Evolutionary conservation across 352 stramenopile genomes (phyloP), one percentile per base, ranked within the genome.

Genomic region (Phytophthora boehmeriae): DNA sequence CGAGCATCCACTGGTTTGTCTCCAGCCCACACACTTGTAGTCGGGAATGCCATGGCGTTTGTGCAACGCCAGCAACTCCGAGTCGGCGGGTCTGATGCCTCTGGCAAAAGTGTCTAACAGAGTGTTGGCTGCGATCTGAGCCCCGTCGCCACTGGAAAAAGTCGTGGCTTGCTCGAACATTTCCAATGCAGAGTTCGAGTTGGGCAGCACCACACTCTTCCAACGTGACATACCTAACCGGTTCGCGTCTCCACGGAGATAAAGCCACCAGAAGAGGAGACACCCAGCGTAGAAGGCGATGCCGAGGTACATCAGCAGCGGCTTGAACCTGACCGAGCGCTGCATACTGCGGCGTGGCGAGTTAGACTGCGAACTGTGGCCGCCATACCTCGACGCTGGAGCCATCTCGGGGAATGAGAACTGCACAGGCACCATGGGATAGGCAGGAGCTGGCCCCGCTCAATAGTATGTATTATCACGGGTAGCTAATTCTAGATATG

Each of bases 1-100:
- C 6, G 50, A 50, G 50, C 78, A 88, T 1, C 49, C 69, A 20
- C 58, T 54, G 0, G 78, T 88, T 36, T 82, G 71, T 51, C 71
- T 70, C 78, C 78, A 88, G 13, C 68, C 73, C 3, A 78, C 32
- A 42, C 78, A 88, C 47, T 74, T 66, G 30, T 63, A 62, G 43
- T 69, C 59, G 3, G 66, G 60, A 9, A 70, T 38, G 4, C 57
- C 19, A 17, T 66, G 50, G 1, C 49, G 47, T 6, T 45, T 50
- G 39, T 71, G 57, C 44, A 71, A 44, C 36, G 54, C 44, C 30
- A 71, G 20, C 23, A 71, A n/a, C 32, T 71, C 58, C 11, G 49
- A 57, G 8, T 53, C 65, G 17, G 49, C 36, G 0, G 63, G 55
- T 25, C 63, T 50, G 13, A 70, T 70, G n/a, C 60, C 60, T 22